These are phyloP conservation scores for Salix koriyanagi DNA, from an alignment of 345 rosid species.

Conservation along the genomic window DNA sequence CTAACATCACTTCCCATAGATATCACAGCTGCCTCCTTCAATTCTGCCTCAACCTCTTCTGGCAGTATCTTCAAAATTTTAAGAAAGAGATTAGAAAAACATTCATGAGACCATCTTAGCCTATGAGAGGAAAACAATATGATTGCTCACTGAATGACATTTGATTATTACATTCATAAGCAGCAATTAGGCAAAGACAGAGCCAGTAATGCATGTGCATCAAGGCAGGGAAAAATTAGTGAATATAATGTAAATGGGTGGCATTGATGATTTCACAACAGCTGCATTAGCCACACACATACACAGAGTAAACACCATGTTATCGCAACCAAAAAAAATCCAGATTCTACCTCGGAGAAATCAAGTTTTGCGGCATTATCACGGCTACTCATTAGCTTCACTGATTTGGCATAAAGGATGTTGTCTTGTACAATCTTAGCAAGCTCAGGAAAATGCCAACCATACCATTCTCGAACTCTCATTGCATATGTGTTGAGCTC, in stretches of 20 bases:
- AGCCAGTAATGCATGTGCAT: neutral
- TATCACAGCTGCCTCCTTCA: slow-evolving; percentile 81
- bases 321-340: neutral
- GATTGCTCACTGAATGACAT: neutral
- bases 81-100: neutral
- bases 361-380: slow-evolving; percentile 78
- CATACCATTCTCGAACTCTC: slow-evolving; percentile 93
- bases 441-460: slow-evolving; percentile 99
- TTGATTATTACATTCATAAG: neutral
- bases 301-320: neutral
- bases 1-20: slow-evolving; percentile 93
- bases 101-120: neutral
- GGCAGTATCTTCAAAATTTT: slow-evolving; percentile 46
- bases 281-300: neutral
- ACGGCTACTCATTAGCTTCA: slow-evolving; percentile 80
- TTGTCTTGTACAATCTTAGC: slow-evolving; percentile 80
- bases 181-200: neutral
- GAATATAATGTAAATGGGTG: neutral
- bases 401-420: slow-evolving; percentile 74
- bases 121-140: neutral
- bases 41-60: slow-evolving; percentile 65
- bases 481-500: slow-evolving; percentile 89
- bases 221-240: neutral
- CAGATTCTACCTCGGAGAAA: slow-evolving; percentile 57
- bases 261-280: neutral